These are phyloP conservation scores for Boletus bicolor DNA, from an alignment of 768 basidiomycete species.

Conservation along the genomic window DNA sequence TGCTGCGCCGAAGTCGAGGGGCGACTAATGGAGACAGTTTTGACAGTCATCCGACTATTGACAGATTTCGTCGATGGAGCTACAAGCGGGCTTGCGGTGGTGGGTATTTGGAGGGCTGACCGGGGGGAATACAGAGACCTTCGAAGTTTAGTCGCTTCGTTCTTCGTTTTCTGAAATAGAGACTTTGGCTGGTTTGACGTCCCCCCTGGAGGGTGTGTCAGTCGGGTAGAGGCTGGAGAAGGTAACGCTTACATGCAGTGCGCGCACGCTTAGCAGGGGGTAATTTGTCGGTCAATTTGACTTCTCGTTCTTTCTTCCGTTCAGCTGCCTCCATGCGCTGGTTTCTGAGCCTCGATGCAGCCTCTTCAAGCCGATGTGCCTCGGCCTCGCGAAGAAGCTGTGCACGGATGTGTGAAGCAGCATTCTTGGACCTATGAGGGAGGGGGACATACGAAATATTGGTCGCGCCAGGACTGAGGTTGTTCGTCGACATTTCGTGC, in stretches of 20 bases:
- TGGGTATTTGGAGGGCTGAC: slow-evolving; percentile 50
- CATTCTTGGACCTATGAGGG: neutral
- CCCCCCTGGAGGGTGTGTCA: slow-evolving; percentile 35
- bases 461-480: slow-evolving; percentile 64
- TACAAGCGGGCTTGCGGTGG: slow-evolving; percentile 34
- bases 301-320: slow-evolving; percentile 72
- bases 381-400: slow-evolving; percentile 60
- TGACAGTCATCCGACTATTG: slow-evolving; percentile 49
- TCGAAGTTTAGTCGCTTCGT: slow-evolving; percentile 66
- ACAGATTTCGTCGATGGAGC: slow-evolving; percentile 29
- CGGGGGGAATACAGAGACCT: slow-evolving; percentile 55
- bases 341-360: slow-evolving; percentile 57
- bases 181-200: slow-evolving; percentile 52
- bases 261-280: slow-evolving; percentile 65
- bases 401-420: slow-evolving; percentile 9
- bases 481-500: slow-evolving; percentile 38
- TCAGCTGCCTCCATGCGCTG: slow-evolving; percentile 69
- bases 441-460: slow-evolving; percentile 55
- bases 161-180: slow-evolving; percentile 73
- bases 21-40: slow-evolving; percentile 43
- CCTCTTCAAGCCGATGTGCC: slow-evolving; percentile 60
- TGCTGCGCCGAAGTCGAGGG: slow-evolving; percentile 21
- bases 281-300: slow-evolving; percentile 69
- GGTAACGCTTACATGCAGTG: slow-evolving; percentile 47
- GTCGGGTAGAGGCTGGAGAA: slow-evolving; percentile 4